phyloP scores from a whole-genome alignment of 176 grass and related monocot species.

The Triticum dicoccoides region DNA sequence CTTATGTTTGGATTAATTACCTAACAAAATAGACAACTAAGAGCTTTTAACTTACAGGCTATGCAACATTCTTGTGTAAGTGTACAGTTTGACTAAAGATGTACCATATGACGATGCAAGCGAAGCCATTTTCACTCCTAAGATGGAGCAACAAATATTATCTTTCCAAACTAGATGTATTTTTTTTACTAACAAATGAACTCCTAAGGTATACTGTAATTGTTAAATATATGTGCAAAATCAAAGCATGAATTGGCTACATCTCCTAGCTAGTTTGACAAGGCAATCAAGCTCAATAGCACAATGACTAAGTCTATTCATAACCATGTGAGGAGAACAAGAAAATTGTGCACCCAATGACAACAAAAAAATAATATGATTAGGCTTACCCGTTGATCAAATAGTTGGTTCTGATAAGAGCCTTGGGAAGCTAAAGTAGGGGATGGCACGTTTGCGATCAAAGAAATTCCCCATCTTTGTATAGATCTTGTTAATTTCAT shows the following conservation, averaged over 20 bases:
- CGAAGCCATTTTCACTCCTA: too few relatives aligned
- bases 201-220: neutral
- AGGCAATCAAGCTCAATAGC: neutral
- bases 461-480: too few relatives aligned
- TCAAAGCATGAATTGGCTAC: neutral
- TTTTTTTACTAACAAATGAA: too few relatives aligned
- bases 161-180: neutral
- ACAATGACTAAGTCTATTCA: neutral
- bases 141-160: neutral
- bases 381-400: conserved; percentile 9
- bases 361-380: neutral
- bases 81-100: too few relatives aligned
- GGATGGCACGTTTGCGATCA: too few relatives aligned
- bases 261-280: neutral
- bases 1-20: too few relatives aligned
- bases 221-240: neutral
- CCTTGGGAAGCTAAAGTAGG: too few relatives aligned
- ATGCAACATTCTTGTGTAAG: too few relatives aligned
- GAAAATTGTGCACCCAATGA: neutral
- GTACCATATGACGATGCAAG: too few relatives aligned
- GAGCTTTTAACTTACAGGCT: too few relatives aligned
- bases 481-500: conserved; percentile 68
- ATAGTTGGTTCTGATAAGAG: too few relatives aligned
- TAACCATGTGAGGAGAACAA: neutral
- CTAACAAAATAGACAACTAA: too few relatives aligned